Conservation (phyloP, 257 asterid species). For the Solanum ahanhuiri region DNA sequence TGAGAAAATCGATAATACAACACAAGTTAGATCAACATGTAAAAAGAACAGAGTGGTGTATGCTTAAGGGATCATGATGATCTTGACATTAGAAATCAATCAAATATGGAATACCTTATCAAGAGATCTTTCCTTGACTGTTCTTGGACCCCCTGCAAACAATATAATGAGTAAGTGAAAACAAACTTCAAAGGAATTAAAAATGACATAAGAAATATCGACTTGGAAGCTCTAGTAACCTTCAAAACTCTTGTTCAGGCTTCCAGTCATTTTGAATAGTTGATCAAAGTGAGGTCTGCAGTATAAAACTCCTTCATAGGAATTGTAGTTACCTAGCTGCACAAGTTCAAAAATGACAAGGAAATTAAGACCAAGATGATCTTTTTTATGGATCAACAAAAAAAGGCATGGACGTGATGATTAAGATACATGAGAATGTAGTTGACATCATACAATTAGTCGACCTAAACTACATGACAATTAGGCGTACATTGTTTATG, state of each 20-base stretch:
- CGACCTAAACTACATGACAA: neutral
- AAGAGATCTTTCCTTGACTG: constrained; percentile 41
- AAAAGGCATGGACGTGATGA: neutral
- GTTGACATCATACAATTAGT: neutral
- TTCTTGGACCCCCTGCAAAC: constrained; percentile 48
- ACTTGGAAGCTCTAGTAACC: constrained; percentile 16
- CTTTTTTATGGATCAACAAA: neutral
- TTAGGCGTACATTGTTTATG: neutral
- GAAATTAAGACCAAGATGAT: neutral
- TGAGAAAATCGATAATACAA: neutral
- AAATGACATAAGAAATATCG: neutral
- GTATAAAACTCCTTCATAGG: constrained; percentile 74
- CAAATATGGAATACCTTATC: constrained; percentile 25
- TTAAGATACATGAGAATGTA: neutral
- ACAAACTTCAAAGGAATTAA: neutral
- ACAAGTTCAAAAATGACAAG: neutral
- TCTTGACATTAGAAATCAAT: neutral
- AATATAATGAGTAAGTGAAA: neutral
- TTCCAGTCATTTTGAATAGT: constrained; percentile 78
- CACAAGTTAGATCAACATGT: neutral
- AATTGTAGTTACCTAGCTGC: constrained; percentile 65
- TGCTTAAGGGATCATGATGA: neutral
- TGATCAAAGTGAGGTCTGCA: constrained; percentile 87
- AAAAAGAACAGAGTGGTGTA: neutral
- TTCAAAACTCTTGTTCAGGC: constrained; percentile 81